Conservation (phyloP, 2,329 filamentous ascomycete genomes). For the Fusarium stilboides region DNA sequence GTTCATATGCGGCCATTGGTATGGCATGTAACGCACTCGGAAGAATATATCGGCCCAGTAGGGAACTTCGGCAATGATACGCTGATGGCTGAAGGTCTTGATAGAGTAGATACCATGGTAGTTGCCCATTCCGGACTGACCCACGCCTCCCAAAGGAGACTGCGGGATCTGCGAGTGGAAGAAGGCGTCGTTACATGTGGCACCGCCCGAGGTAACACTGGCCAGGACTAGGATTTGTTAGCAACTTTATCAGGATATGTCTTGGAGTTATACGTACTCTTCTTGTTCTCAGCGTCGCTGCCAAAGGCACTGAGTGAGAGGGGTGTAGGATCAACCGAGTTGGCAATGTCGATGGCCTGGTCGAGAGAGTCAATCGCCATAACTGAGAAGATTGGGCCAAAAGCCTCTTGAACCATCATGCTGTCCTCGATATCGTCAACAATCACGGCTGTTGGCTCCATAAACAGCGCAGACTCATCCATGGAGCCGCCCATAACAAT, state of each 20-base stretch:
- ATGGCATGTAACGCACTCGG: slow-evolving; percentile 78
- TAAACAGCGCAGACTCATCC: slow-evolving; percentile 85
- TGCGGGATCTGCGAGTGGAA: slow-evolving; percentile 60
- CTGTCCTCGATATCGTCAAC: slow-evolving; percentile 80
- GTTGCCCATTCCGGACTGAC: slow-evolving; percentile 62
- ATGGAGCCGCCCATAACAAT: slow-evolving; percentile 89
- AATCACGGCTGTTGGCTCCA: slow-evolving; percentile 93
- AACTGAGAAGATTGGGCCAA: slow-evolving; percentile 92
- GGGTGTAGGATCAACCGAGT: slow-evolving; percentile 85
- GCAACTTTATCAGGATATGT: neutral
- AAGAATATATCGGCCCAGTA: slow-evolving; percentile 66
- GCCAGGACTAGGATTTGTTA: slow-evolving; percentile 56
- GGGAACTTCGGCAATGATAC: slow-evolving; percentile 56
- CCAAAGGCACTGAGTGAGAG: slow-evolving; percentile 90
- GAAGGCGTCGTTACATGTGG: slow-evolving; percentile 65
- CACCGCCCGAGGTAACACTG: slow-evolving; percentile 63
- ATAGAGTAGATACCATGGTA: slow-evolving; percentile 67
- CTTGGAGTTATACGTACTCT: slow-evolving; percentile 66
- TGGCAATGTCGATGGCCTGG: slow-evolving; percentile 86
- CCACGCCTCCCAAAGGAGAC: slow-evolving; percentile 66
- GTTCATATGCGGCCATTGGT: slow-evolving; percentile 63
- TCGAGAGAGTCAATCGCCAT: slow-evolving; percentile 85
- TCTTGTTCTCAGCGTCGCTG: slow-evolving; percentile 81
- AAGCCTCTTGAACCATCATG: slow-evolving; percentile 87
- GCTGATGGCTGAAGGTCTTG: slow-evolving; percentile 59